Percentiles rank a stretch among this genome's conserved stretches.
These are phyloP conservation scores for Rhizopus arrhizus DNA, from an alignment of 371 early-diverging fungal genomes.

Conservation along the genomic window DNA sequence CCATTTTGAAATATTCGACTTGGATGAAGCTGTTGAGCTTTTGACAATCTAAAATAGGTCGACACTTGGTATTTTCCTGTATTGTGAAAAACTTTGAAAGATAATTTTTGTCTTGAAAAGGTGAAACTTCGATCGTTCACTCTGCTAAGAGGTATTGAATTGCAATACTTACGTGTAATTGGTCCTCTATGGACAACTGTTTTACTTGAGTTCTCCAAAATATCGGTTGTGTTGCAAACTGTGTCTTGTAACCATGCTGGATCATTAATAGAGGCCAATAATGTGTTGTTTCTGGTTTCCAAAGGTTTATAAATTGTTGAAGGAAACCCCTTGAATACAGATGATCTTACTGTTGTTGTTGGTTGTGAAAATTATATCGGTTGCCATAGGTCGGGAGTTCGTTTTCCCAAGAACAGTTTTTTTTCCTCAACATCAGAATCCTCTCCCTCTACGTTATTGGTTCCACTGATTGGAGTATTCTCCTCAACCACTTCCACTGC, in stretches of 20 bases:
- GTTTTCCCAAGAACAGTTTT: too few species aligned
- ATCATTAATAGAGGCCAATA: background rate
- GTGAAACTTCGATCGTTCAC: slow-evolving; percentile 8
- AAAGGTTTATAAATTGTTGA: background rate
- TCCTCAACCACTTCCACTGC: too few species aligned
- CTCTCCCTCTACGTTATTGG: too few species aligned
- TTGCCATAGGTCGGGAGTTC: too few species aligned
- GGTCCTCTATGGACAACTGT: background rate
- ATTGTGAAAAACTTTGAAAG: slow-evolving; percentile 15
- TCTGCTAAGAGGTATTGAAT: background rate
- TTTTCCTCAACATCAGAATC: too few species aligned
- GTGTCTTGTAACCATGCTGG: background rate
- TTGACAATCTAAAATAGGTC: slow-evolving; percentile 10
- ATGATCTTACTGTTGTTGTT: too few species aligned
- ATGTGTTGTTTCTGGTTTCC: background rate
- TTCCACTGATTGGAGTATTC: too few species aligned
- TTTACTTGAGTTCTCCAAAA: background rate
- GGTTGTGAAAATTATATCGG: too few species aligned
- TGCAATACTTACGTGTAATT: background rate
- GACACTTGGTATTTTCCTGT: background rate
- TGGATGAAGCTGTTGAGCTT: too few species aligned
- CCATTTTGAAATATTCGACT: too few species aligned
- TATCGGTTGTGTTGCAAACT: background rate
- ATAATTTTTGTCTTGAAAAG: background rate
- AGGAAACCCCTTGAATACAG: slow-evolving; percentile 2